Evolutionary conservation across 345 rosid genomes (phyloP), one percentile per base, ranked within the genome.

Genomic region (Camelina hispida): DNA sequence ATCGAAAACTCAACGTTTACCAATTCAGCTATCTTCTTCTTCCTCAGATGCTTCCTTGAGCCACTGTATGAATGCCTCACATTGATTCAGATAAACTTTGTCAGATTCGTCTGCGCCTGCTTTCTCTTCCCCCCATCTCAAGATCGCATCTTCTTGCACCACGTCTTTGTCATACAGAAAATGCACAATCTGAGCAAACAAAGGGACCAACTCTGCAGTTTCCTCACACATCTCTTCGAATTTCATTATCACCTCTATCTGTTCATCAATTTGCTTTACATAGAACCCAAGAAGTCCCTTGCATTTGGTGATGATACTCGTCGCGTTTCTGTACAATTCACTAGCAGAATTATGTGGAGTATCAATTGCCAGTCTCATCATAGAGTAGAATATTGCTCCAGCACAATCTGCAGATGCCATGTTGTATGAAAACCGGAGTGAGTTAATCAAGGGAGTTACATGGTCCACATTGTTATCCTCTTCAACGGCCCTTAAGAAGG

Each of bases 221-320:
- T 91, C 97, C 40, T 83, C 76, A 80, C 96, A 94, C 79, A 90
- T 90, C 81, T 91, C 96, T 85, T 94, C 96, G 44, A 91, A 86
- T 81, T 86, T 94, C 87, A 91, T 71, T 60, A 94, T 86, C 70
- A 94, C 87, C 73, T 94, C 98, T 73, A 94, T 91, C 92, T 90
- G 88, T 69, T 87, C 96, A 64, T 94, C 98, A 61, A 78, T 82
- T 68, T 87, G 89, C 44, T 81, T 83, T 32, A 85, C 76, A 66
- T 83, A 87, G 52, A 76, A 84, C 81, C 75, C 78, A 64, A 94
- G 75, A 74, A 88, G 87, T 23, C 82, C 80, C 76, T 82, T 84
- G 97, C 98, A 87, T 35, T 75, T 80, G 20, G 60, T 54, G 23
- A 90, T 47, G 53, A 77, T 48, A 40, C 37, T 80, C 0, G 38